These are phyloP conservation scores for Neurospora tetraspora DNA, from an alignment of 495 filamentous ascomycete genomes.

Conservation along the genomic window DNA sequence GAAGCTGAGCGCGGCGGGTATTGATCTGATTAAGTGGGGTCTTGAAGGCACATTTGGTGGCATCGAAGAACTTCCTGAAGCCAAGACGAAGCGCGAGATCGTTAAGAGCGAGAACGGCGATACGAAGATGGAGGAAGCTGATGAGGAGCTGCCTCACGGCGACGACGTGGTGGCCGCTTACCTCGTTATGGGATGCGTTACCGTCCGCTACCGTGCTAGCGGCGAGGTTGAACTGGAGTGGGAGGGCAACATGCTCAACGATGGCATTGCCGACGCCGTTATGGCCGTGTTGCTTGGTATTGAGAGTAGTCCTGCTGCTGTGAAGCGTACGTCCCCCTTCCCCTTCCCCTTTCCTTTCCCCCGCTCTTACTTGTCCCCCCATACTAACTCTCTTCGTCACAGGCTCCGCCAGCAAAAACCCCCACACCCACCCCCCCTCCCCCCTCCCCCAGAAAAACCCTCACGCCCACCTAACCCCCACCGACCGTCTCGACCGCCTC, in stretches of 20 bases:
- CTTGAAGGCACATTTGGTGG: slow-evolving; percentile 87
- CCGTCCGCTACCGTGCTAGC: slow-evolving; percentile 54
- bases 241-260: slow-evolving; percentile 97
- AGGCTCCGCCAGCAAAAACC: slow-evolving; percentile 45
- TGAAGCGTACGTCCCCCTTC: slow-evolving; percentile 58
- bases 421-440: slow-evolving; percentile 40
- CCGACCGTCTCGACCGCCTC: slow-evolving; percentile 69
- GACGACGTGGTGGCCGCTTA: slow-evolving; percentile 47
- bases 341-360: background rate
- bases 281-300: slow-evolving; percentile 82
- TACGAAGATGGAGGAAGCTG: slow-evolving; percentile 43
- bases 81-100: slow-evolving; percentile 30
- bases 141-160: slow-evolving; percentile 42
- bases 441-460: slow-evolving; percentile 47
- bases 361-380: no score
- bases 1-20: slow-evolving; percentile 73
- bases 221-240: slow-evolving; percentile 87
- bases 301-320: slow-evolving; percentile 87
- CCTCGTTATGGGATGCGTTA: slow-evolving; percentile 84
- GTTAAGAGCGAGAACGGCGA: slow-evolving; percentile 40
- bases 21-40: slow-evolving; percentile 87
- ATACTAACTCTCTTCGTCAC: slow-evolving; percentile 13
- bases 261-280: slow-evolving; percentile 91
- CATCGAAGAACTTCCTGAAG: slow-evolving; percentile 56
- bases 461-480: slow-evolving; percentile 57